Conservation (phyloP, 2,329 filamentous ascomycete genomes). For the Aphanocladium album region DNA sequence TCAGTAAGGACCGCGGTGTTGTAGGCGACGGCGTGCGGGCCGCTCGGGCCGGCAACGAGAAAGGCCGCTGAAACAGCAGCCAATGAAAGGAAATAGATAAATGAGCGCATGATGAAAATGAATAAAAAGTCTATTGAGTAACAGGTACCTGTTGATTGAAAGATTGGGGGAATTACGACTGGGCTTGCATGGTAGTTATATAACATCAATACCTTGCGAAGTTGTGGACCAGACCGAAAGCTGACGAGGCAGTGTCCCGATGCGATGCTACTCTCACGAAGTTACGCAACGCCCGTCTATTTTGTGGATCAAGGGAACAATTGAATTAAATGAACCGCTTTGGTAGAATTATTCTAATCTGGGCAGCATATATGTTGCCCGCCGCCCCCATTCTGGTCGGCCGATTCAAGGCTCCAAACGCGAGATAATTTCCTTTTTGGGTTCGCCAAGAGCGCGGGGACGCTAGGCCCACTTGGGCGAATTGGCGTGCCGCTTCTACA, state of each 20-base stretch:
- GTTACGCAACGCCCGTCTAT: neutral
- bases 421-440: conserved; percentile 8
- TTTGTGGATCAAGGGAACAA: neutral
- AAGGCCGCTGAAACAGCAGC: conserved; percentile 18
- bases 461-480: neutral
- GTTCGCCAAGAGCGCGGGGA: neutral
- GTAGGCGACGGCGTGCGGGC: conserved; percentile 26
- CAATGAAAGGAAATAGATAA: conserved; percentile 16
- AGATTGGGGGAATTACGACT: neutral
- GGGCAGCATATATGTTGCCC: neutral
- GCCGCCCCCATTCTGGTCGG: neutral
- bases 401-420: neutral
- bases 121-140: neutral
- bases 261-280: neutral
- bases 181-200: neutral
- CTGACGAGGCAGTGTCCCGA: neutral
- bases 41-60: conserved; percentile 24
- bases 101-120: conserved; percentile 18
- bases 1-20: conserved; percentile 25
- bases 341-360: neutral
- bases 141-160: neutral
- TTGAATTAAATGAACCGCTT: too few species aligned
- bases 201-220: neutral
- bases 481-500: neutral
- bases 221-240: neutral